Evolutionary conservation across 345 rosid genomes (phyloP), one percentile per base, ranked within the genome.

Genomic region (Orychophragmus violaceus): DNA sequence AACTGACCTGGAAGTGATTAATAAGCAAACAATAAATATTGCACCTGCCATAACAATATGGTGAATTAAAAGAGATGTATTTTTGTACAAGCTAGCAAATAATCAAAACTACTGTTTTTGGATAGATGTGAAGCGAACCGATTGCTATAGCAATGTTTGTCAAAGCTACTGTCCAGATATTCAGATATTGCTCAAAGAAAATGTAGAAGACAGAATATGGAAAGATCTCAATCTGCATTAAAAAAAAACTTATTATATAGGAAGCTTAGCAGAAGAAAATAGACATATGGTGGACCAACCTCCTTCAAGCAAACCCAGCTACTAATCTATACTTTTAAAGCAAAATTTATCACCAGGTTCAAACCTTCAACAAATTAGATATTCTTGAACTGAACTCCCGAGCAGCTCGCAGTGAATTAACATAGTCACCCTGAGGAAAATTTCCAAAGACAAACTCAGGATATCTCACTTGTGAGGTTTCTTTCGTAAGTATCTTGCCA

Each of bases 121-220:
- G 41, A 74, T 24, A 60, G 69, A 45, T 48, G 14, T n/a, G 68
- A 78, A 66, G 78, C 92, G 35, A 57, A 93, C 98, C 94, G 24
- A 90, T 84, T 73, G 98, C 98, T 62, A 90, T 76, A 48, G 90
- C 80, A 25, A 88, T 80, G 81, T 86, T 88, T 66, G 82, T 84
- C 78, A 88, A 66, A 69, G 98, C 98, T n/a, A 82, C 76, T 74
- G 70, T 82, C 98, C 98, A 93, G 71, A 90, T 81, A 77, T 85
- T 85, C 80, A 93, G 88, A 78, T 93, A 93, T 72, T 90, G 98
- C 83, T 93, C 98, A 65, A 93, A 93, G 80, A 88, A 93, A 76
- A 93, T 86, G 77, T 93, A 90, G 74, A 88, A 88, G 8, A 93
- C 97, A 2, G 98, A 90, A 70, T 93, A 90, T 49, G 98, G 98